phyloP scores from a whole-genome alignment of 805 yeast species.

The Grigorovia yakushimaensis region DNA sequence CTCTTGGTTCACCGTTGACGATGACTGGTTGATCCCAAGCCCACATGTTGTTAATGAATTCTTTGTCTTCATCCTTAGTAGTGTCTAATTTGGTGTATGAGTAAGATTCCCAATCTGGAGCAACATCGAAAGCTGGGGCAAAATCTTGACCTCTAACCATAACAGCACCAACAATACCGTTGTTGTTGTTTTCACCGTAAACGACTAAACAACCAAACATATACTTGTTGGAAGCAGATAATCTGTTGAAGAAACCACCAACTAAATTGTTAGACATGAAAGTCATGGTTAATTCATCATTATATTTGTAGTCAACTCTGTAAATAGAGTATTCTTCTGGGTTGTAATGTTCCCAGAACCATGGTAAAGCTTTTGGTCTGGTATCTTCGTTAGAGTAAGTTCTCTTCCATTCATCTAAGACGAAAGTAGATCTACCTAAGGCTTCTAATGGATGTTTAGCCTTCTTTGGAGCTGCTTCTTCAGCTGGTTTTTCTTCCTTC shows the following conservation, averaged over 20 bases:
- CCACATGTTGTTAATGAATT: constrained; percentile 82
- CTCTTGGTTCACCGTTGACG: constrained; percentile 70
- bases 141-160: constrained; percentile 89
- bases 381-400: constrained; percentile 95
- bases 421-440: constrained; percentile 60
- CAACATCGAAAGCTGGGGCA: constrained; percentile 91
- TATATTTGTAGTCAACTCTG: constrained; percentile 94
- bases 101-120: constrained; percentile 99
- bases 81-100: constrained; percentile 74
- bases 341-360: constrained; percentile 96
- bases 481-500: constrained; percentile 25
- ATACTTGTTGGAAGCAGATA: constrained; percentile 84
- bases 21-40: constrained; percentile 96
- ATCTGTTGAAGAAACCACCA: constrained; percentile 97
- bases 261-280: constrained; percentile 97
- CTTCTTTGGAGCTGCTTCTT: constrained; percentile 47
- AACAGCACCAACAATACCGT: constrained; percentile 94
- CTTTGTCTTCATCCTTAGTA: constrained; percentile 66
- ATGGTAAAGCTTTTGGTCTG: constrained; percentile 86
- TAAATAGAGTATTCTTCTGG: constrained; percentile 89
- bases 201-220: constrained; percentile 90
- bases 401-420: constrained; percentile 93
- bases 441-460: constrained; percentile 86
- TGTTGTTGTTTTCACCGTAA: constrained; percentile 96
- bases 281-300: constrained; percentile 92